A percentile compares a stretch with the other conserved stretches of the same genome.
phyloP scores from a whole-genome alignment of 768 basidiomycete species.

The Naganishia randhawae region DNA sequence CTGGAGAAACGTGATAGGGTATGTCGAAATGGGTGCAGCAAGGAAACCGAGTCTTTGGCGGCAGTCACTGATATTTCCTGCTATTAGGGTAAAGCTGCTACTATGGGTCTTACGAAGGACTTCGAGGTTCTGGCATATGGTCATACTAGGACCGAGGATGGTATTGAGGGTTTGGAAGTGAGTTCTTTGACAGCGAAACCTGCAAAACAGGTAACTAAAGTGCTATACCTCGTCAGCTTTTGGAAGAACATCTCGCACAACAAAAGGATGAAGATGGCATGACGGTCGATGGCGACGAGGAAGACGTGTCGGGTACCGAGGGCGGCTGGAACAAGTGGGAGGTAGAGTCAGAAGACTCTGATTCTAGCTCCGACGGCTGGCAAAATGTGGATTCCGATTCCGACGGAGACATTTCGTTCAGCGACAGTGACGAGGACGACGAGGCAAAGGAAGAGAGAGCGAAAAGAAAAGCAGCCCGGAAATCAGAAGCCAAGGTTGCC shows the following conservation, averaged over 20 bases:
- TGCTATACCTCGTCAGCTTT: not conserved
- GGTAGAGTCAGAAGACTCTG: constrained; percentile 56
- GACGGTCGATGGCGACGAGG: not conserved
- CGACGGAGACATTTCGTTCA: constrained; percentile 66
- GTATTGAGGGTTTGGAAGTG: constrained; percentile 85
- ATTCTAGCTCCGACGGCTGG: constrained; percentile 64
- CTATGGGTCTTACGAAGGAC: constrained; percentile 60
- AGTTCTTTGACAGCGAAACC: not conserved
- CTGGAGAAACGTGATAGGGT: constrained; percentile 83
- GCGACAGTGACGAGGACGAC: constrained; percentile 77
- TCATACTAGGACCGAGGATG: constrained; percentile 67
- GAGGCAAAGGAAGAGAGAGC: constrained; percentile 39
- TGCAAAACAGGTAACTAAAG: not conserved
- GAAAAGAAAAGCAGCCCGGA: constrained; percentile 15
- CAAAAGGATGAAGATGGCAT: constrained; percentile 59
- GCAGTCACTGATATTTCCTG: not conserved
- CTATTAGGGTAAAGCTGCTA: constrained; percentile 68
- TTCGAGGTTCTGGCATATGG: constrained; percentile 77
- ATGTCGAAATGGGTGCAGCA: constrained; percentile 38
- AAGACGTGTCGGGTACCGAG: constrained; percentile 30
- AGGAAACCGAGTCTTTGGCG: not conserved
- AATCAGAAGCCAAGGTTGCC: constrained; percentile 27
- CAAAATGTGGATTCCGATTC: constrained; percentile 70
- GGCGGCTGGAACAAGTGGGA: constrained; percentile 86
- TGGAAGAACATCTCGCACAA: constrained; percentile 20